Evolutionary conservation across 2,329 filamentous ascomycete genomes (phyloP).

Genomic region (Cytospora schulzeri): DNA sequence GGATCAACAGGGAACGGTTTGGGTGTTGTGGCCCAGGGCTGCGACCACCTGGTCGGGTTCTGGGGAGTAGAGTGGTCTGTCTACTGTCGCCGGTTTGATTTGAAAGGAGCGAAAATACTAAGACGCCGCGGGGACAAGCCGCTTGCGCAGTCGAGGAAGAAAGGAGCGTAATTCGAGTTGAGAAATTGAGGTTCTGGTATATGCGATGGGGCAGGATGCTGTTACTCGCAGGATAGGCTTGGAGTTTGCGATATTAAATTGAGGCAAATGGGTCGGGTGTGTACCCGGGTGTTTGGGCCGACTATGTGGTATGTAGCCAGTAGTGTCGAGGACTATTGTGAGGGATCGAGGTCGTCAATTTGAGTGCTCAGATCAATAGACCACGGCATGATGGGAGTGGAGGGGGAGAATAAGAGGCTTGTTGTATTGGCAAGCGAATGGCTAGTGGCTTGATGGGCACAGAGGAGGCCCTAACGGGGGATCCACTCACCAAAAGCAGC

Average conservation of each 20-base stretch:
- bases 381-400: neutral
- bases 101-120: conserved; percentile 7
- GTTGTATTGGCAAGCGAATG: neutral
- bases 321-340: conserved; percentile 14
- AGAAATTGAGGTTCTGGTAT: conserved; percentile 18
- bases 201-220: conserved; percentile 12
- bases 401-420: conserved; percentile 1
- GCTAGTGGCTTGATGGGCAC: conserved; percentile 2
- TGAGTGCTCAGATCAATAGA: neutral
- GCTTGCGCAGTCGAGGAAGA: conserved; percentile 11
- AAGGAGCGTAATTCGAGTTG: conserved; percentile 11
- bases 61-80: neutral
- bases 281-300: conserved; percentile 15
- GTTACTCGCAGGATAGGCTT: conserved; percentile 12
- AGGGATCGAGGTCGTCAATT: conserved; percentile 9
- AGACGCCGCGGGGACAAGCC: conserved; percentile 14
- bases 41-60: conserved; percentile 19
- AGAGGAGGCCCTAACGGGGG: conserved; percentile 13
- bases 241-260: conserved; percentile 13
- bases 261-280: conserved; percentile 12
- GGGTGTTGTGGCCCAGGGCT: conserved; percentile 16
- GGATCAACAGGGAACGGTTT: conserved; percentile 21
- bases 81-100: neutral
- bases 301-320: conserved; percentile 4
- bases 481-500: conserved; percentile 17